Evolutionary conservation across 2,329 filamentous ascomycete species (phyloP).

Genomic region (Aspergillus sp.): DNA sequence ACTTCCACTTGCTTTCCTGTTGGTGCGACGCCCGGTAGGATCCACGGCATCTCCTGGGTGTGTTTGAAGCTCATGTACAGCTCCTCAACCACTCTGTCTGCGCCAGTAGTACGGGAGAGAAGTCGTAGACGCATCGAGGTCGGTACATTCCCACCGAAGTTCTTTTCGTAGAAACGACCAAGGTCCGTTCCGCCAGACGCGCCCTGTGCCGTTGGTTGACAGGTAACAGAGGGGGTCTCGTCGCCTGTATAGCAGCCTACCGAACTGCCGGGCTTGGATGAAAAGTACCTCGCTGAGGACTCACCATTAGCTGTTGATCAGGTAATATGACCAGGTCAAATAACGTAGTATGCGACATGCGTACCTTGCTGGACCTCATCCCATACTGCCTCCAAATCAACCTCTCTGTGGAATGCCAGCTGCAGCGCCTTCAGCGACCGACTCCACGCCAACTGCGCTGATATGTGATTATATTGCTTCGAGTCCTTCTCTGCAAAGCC

Average conservation of each 20-base stretch:
- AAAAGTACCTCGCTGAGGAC: not conserved
- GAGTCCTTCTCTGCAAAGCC: slow-evolving; percentile 1
- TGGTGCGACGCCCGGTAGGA: slow-evolving; percentile 3
- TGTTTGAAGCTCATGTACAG: slow-evolving; percentile 4
- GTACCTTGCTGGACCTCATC: not conserved
- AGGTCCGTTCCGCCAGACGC: not conserved
- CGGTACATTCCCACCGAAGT: not conserved
- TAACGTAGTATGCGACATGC: not conserved
- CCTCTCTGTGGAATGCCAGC: not conserved
- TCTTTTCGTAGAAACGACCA: not conserved
- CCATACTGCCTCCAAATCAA: slow-evolving; percentile 8
- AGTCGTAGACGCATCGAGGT: not conserved
- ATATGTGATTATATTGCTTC: not conserved
- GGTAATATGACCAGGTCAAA: not conserved
- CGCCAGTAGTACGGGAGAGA: slow-evolving; percentile 1
- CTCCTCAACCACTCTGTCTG: slow-evolving; percentile 7
- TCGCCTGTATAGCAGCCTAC: not conserved
- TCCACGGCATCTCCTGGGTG: slow-evolving; percentile 5
- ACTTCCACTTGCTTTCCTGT: not conserved
- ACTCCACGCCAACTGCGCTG: slow-evolving; percentile 5
- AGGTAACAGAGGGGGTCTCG: not conserved
- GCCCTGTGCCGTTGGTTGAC: not conserved
- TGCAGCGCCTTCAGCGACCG: slow-evolving; percentile 3
- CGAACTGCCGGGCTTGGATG: not conserved
- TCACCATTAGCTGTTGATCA: not conserved